phyloP scores from a whole-genome alignment of 2,329 filamentous ascomycete species.

The Rutstroemia sp. region DNA sequence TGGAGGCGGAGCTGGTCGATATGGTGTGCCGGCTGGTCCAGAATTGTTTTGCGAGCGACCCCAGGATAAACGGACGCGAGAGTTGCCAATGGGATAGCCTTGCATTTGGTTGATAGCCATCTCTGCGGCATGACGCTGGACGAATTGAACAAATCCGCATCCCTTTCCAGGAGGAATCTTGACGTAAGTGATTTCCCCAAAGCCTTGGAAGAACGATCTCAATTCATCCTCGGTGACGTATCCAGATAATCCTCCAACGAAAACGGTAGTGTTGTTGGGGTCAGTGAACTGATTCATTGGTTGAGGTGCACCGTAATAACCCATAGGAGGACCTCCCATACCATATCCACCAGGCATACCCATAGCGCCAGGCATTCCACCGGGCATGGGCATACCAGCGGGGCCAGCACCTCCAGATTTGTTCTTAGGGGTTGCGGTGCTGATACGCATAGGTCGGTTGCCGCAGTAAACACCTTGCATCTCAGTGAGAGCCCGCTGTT shows the following conservation, averaged over 20 bases:
- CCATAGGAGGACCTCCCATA: slow-evolving; percentile 55
- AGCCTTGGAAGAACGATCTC: slow-evolving; percentile 99
- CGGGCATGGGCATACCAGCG: slow-evolving; percentile 41
- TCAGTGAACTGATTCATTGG: slow-evolving; percentile 99
- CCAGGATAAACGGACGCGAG: slow-evolving; percentile 94
- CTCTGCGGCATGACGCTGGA: slow-evolving; percentile 95
- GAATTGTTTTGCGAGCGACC: slow-evolving; percentile 99
- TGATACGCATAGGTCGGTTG: slow-evolving; percentile 97
- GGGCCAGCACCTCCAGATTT: slow-evolving; percentile 47
- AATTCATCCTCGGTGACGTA: slow-evolving; percentile 99
- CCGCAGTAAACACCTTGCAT: slow-evolving; percentile 99
- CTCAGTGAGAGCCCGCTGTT: slow-evolving; percentile 90
- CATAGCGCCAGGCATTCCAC: slow-evolving; percentile 42
- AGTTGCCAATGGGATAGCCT: slow-evolving; percentile 98
- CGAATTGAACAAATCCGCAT: slow-evolving; percentile 97
- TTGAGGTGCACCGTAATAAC: slow-evolving; percentile 61
- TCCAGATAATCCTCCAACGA: slow-evolving; percentile 91
- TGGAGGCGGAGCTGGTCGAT: slow-evolving; percentile 83
- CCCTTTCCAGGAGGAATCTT: slow-evolving; percentile 99
- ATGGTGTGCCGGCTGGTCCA: slow-evolving; percentile 88
- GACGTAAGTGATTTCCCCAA: slow-evolving; percentile 98
- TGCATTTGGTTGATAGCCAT: slow-evolving; percentile 99
- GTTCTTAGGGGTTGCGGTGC: slow-evolving; percentile 96
- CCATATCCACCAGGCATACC: slow-evolving; percentile 51
- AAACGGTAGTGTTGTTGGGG: slow-evolving; percentile 98